Evolutionary conservation across 2,329 filamentous ascomycete species (phyloP).

Genomic region (Blastomyces percursus): DNA sequence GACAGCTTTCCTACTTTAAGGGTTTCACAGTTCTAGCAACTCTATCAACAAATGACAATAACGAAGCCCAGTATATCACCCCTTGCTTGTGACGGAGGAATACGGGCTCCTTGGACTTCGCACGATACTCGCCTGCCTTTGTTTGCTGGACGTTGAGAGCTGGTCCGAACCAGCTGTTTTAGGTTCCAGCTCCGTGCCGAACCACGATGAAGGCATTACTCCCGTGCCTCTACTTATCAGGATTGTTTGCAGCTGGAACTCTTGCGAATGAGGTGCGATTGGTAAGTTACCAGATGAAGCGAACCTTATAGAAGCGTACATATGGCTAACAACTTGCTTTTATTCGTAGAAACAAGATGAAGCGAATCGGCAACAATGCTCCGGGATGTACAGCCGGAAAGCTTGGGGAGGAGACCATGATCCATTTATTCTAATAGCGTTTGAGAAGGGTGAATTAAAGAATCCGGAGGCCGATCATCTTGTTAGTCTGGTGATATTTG

Average conservation of each 20-base stretch:
- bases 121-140: background rate
- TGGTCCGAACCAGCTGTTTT: slow-evolving; percentile 12
- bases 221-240: slow-evolving; percentile 27
- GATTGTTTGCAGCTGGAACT: slow-evolving; percentile 28
- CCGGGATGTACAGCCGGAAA: slow-evolving; percentile 86
- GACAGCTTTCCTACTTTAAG: background rate
- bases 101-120: background rate
- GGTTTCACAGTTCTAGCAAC: background rate
- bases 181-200: slow-evolving; percentile 17
- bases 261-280: slow-evolving; percentile 38
- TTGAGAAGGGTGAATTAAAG: slow-evolving; percentile 51
- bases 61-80: background rate
- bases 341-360: slow-evolving; percentile 59
- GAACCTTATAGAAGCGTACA: background rate
- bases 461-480: slow-evolving; percentile 52
- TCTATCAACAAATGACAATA: background rate
- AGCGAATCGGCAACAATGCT: slow-evolving; percentile 69
- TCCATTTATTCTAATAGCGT: slow-evolving; percentile 79
- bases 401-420: slow-evolving; percentile 81
- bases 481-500: slow-evolving; percentile 80
- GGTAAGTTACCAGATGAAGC: slow-evolving; percentile 21
- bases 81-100: background rate
- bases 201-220: slow-evolving; percentile 32
- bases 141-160: background rate
- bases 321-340: slow-evolving; percentile 7